Base-by-base conservation (phyloP, 257 asterid species). In the Galeopsis tetrahit region DNA sequence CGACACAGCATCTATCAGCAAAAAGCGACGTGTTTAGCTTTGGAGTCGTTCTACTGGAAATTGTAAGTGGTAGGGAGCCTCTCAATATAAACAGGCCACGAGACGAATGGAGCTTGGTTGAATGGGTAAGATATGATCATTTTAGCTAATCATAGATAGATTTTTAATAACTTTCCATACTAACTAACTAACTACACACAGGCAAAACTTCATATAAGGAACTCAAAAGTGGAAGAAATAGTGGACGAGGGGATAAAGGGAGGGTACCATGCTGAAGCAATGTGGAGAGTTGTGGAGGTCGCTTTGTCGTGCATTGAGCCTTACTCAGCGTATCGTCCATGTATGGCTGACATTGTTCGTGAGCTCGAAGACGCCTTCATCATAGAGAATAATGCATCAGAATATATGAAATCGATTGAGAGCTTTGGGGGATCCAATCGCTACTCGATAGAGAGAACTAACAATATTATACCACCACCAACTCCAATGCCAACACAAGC, bases 11-110 rank as follows among this genome's bases (percentile, higher is more conserved):
- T 75, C 84, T 92, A 69, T 86, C 96, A 0, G 86, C 97, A 52
- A 92, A 82, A 75, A 92, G 97, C 74, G 97, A 92, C 32, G 97
- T 92, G 57, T 92, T 92, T 71, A 92, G 97, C 89, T 92, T 89
- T 21, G 97, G 86, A 38, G 86, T 82, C 3, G 86, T 82, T 52
- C 72, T 92, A 66, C 83, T 92, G 63, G 97, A 92, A 80, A 85
- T 89, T 43, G 76, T 88, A 48, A 88, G 89, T 63, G 93, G 96
- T 4, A 81, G 96, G 60, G 97, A 91, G 61, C 96, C 97, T 74
- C 97, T 91, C 78, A 88, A 91, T 74, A 80, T 87, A 70, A 80
- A 73, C 73, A 85, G 95, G 85, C 96, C 95, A 68, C 81, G 87
- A 40, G 80, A 82, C 43, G 97, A 89, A 74, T 92, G 97, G 97